Percentiles rank a stretch among this genome's conserved stretches.
These are phyloP conservation scores for Aspergillus ibericus DNA, from an alignment of 2,329 filamentous ascomycete species.

Conservation along the genomic window DNA sequence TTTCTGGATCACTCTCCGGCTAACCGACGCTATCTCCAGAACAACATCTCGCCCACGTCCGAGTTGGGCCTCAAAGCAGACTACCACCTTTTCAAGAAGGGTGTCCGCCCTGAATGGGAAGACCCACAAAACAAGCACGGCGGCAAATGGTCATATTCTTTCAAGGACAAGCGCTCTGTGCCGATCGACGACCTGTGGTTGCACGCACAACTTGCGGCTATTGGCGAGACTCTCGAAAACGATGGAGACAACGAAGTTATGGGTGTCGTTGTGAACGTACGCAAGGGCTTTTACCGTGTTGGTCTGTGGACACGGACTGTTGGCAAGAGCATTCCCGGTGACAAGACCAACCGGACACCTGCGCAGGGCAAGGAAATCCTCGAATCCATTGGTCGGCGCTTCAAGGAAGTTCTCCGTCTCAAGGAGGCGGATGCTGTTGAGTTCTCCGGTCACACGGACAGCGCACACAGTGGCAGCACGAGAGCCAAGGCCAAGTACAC, in stretches of 20 bases:
- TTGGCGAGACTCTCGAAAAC: slow-evolving; percentile 95
- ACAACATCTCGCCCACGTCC: slow-evolving; percentile 96
- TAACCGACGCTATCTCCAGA: slow-evolving; percentile 58
- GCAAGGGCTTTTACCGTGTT: slow-evolving; percentile 97
- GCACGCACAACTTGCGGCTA: slow-evolving; percentile 92
- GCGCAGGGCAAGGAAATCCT: slow-evolving; percentile 87
- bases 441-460: slow-evolving; percentile 95
- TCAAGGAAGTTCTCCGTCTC: slow-evolving; percentile 89
- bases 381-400: slow-evolving; percentile 77
- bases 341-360: slow-evolving; percentile 69
- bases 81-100: slow-evolving; percentile 98
- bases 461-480: slow-evolving; percentile 87
- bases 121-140: slow-evolving; percentile 98
- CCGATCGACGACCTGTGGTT: slow-evolving; percentile 96
- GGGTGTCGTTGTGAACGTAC: slow-evolving; percentile 98
- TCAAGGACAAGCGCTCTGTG: slow-evolving; percentile 90
- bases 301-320: slow-evolving; percentile 96
- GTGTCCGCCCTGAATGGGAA: slow-evolving; percentile 97
- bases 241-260: slow-evolving; percentile 95
- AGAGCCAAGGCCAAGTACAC: slow-evolving; percentile 92
- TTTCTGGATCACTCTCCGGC: slow-evolving; percentile 9
- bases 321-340: slow-evolving; percentile 76
- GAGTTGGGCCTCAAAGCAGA: slow-evolving; percentile 97
- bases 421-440: slow-evolving; percentile 76
- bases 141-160: slow-evolving; percentile 97